A percentile compares a stretch with the other conserved stretches of the same genome.
phyloP scores from a whole-genome alignment of 164 flowering plant species.

The Umbilicus rupestris region DNA sequence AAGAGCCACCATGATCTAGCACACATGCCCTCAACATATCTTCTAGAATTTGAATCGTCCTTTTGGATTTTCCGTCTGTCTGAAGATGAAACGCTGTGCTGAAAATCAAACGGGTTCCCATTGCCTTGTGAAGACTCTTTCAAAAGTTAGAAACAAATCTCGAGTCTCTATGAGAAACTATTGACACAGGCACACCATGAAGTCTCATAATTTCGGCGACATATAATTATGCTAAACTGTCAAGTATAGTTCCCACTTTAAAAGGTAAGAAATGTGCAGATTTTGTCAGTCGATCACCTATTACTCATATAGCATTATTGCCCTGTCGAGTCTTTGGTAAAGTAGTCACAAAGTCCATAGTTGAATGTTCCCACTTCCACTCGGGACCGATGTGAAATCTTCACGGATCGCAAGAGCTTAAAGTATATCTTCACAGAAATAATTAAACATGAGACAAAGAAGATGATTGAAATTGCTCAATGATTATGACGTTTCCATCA shows the following conservation, averaged over 20 bases:
- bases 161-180: not conserved
- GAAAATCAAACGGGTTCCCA: not conserved
- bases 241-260: not conserved
- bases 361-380: not conserved
- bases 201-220: not conserved
- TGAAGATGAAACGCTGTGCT: not conserved
- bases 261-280: not conserved
- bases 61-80: not conserved
- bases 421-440: not conserved
- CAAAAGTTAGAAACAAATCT: not conserved
- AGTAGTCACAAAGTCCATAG: not conserved
- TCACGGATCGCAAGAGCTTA: not conserved
- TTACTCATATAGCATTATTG: not conserved
- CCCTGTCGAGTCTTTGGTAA: not conserved
- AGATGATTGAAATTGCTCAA: not conserved
- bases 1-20: not conserved
- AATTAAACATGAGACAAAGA: not conserved
- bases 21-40: conserved; percentile 2
- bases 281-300: not conserved
- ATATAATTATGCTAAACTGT: not conserved
- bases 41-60: not conserved
- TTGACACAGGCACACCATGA: not conserved
- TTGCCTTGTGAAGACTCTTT: not conserved
- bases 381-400: not conserved
- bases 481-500: not conserved